A percentile compares a stretch with the other conserved stretches of the same genome.
phyloP scores from a whole-genome alignment of 116 monocot genomes.

The Dioscorea cayenensis region DNA sequence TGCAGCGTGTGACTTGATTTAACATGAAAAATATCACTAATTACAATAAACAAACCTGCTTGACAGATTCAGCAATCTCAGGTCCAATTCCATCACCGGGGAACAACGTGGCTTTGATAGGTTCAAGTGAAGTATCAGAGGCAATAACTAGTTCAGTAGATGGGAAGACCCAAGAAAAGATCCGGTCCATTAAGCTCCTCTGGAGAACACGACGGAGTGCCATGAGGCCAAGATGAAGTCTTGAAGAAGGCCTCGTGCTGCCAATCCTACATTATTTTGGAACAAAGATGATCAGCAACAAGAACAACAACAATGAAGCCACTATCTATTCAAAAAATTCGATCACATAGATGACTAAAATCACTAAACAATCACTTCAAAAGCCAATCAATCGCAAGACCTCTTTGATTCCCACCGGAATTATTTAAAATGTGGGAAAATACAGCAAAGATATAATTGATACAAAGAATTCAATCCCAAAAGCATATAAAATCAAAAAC shows the following conservation, averaged over 20 bases:
- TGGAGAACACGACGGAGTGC: neutral
- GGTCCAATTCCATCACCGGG: constrained; percentile 68
- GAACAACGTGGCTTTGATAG: constrained; percentile 46
- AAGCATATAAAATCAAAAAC: too few relatives aligned
- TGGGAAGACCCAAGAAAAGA: neutral
- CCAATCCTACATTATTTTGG: neutral
- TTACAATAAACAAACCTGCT: constrained; percentile 29
- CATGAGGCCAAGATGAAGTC: neutral
- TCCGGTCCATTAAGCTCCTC: neutral
- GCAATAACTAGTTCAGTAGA: constrained; percentile 2
- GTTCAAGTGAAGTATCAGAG: constrained; percentile 10
- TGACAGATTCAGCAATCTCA: constrained; percentile 57
- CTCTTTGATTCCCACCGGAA: too few relatives aligned
- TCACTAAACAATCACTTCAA: too few relatives aligned
- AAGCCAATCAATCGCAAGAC: too few relatives aligned
- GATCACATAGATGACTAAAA: too few relatives aligned
- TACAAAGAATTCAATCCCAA: too few relatives aligned
- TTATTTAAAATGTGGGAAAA: too few relatives aligned
- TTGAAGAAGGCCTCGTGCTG: too few relatives aligned
- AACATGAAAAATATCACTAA: neutral
- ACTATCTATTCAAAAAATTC: too few relatives aligned
- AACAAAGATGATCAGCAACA: neutral
- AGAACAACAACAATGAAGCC: neutral
- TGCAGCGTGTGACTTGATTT: too few relatives aligned
- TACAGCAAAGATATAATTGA: too few relatives aligned